These are phyloP conservation scores for Drechmeria coniospora DNA, from an alignment of 2,329 filamentous ascomycete genomes.

Conservation along the genomic window DNA sequence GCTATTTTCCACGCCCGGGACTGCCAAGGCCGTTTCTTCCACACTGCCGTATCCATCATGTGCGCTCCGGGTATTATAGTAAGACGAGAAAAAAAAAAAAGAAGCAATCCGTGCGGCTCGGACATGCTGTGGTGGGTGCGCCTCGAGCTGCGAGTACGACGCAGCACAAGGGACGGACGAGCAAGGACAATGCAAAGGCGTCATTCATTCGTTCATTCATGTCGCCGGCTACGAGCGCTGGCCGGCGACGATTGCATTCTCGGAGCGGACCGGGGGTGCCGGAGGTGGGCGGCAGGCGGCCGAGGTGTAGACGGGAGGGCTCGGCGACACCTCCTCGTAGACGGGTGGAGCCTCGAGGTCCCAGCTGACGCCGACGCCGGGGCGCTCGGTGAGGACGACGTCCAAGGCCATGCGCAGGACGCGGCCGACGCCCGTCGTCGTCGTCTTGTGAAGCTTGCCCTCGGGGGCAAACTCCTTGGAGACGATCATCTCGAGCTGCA, in stretches of 20 bases:
- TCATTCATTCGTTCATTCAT: too few relatives aligned
- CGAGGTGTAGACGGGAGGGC: constrained; percentile 53
- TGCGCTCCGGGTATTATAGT: too few relatives aligned
- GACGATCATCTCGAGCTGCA: constrained; percentile 87
- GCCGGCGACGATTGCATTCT: constrained; percentile 26
- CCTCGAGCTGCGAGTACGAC: too few relatives aligned
- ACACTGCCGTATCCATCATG: too few relatives aligned
- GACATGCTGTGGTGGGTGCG: too few relatives aligned
- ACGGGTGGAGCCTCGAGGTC: constrained; percentile 89
- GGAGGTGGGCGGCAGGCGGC: constrained; percentile 11
- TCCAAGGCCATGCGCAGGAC: constrained; percentile 88
- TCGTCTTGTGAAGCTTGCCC: constrained; percentile 51
- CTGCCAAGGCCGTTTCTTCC: too few relatives aligned
- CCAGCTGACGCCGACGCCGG: constrained; percentile 85
- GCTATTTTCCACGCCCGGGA: too few relatives aligned
- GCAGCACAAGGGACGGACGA: too few relatives aligned
- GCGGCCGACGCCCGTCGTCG: constrained; percentile 77
- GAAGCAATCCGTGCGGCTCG: too few relatives aligned
- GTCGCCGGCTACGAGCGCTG: too few relatives aligned
- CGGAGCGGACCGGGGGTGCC: constrained; percentile 1
- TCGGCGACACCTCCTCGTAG: constrained; percentile 83
- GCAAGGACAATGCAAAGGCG: too few relatives aligned
- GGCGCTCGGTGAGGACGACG: constrained; percentile 65
- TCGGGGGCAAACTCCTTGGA: constrained; percentile 75
- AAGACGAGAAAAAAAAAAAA: too few relatives aligned